These are phyloP conservation scores for Aspergillus ibericus DNA, from an alignment of 2,329 filamentous ascomycete genomes.

Conservation along the genomic window DNA sequence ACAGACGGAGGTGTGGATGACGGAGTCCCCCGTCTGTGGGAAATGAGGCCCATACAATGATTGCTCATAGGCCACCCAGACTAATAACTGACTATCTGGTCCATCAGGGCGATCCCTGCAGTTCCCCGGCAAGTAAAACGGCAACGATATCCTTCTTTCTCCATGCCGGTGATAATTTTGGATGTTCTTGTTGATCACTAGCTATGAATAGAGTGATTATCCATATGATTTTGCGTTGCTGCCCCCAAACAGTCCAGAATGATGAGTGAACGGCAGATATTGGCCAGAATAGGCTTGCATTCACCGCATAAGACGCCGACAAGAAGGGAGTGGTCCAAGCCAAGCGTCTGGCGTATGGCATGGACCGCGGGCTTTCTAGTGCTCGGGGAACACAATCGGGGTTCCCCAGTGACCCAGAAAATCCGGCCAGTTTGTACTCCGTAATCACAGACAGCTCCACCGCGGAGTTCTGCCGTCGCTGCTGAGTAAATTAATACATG, in stretches of 20 bases:
- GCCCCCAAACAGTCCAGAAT: not conserved
- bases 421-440: not conserved
- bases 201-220: not conserved
- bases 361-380: not conserved
- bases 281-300: not conserved
- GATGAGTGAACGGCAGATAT: not conserved
- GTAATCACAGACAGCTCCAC: not conserved
- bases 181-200: not conserved
- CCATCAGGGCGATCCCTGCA: not conserved
- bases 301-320: not conserved
- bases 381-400: not conserved
- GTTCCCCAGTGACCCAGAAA: not conserved
- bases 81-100: constrained; percentile 1
- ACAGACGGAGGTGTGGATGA: not conserved
- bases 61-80: not conserved
- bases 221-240: not conserved
- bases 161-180: not conserved
- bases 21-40: not conserved
- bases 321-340: not conserved
- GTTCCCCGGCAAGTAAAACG: not conserved
- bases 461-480: not conserved
- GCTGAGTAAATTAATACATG: not conserved
- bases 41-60: not conserved
- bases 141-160: not conserved
- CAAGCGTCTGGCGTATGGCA: not conserved